Conservation (phyloP, 345 rosid species). For the Aurinia saxatilis region DNA sequence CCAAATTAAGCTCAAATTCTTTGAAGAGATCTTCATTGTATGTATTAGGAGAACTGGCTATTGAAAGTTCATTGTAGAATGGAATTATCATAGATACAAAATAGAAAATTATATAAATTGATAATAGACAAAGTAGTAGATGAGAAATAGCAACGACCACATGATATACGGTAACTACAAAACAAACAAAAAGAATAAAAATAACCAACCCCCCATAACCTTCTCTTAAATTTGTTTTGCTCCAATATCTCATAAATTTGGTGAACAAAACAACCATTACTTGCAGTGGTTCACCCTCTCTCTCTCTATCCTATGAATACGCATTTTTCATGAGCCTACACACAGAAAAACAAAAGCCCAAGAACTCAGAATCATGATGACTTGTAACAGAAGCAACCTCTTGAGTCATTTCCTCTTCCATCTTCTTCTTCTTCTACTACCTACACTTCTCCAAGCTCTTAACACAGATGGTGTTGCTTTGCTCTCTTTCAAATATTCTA, state of each 20-base stretch:
- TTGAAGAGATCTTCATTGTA: too few species aligned
- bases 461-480: slow-evolving; percentile 53
- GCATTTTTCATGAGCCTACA: slow-evolving; percentile 4
- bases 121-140: slow-evolving; percentile 8
- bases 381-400: slow-evolving; percentile 19
- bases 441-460: slow-evolving; percentile 37
- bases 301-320: slow-evolving; percentile 32
- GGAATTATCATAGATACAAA: too few species aligned
- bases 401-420: too few species aligned
- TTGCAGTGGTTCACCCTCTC: slow-evolving; percentile 54
- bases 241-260: slow-evolving; percentile 36
- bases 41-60: too few species aligned
- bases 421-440: slow-evolving; percentile 18
- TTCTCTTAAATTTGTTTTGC: slow-evolving; percentile 7
- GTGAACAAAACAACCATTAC: slow-evolving; percentile 51
- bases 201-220: slow-evolving; percentile 5
- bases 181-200: background rate
- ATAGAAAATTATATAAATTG: too few species aligned
- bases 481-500: slow-evolving; percentile 67
- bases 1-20: too few species aligned
- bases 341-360: background rate
- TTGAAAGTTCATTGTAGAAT: too few species aligned
- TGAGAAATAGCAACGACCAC: slow-evolving; percentile 16
- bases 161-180: background rate
- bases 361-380: slow-evolving; percentile 35